Conservation (phyloP, 257 asterid genomes). For the Thymus mandschuricus region DNA sequence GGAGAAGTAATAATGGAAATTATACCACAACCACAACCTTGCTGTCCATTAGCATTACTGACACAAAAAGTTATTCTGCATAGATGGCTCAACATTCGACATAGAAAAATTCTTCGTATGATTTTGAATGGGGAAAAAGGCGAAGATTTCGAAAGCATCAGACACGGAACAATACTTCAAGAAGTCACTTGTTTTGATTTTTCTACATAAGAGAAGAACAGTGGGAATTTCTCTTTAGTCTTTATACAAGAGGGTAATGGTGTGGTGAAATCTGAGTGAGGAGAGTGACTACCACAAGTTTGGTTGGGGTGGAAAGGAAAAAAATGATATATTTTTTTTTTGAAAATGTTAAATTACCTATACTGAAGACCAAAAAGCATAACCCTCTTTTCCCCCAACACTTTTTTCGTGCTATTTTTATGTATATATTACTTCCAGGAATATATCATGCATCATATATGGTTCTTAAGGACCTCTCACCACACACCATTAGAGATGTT, state of each 20-base stretch:
- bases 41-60: neutral
- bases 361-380: neutral
- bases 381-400: neutral
- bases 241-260: neutral
- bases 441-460: neutral
- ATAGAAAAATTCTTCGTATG: neutral
- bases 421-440: neutral
- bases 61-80: neutral
- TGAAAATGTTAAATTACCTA: neutral
- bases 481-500: neutral
- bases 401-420: too few relatives aligned
- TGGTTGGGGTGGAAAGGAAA: neutral
- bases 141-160: neutral
- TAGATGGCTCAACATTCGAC: neutral
- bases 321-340: neutral
- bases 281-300: neutral
- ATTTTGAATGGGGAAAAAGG: neutral
- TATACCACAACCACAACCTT: too few relatives aligned
- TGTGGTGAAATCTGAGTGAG: neutral
- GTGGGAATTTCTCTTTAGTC: neutral
- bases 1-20: neutral
- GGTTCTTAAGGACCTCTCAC: neutral
- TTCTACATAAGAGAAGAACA: neutral
- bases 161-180: neutral
- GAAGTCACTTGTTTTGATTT: neutral